Percentiles rank a stretch among this genome's conserved stretches.
phyloP scores from a whole-genome alignment of 2,329 filamentous ascomycete species.

The Talaromyces albobiverticillius region DNA sequence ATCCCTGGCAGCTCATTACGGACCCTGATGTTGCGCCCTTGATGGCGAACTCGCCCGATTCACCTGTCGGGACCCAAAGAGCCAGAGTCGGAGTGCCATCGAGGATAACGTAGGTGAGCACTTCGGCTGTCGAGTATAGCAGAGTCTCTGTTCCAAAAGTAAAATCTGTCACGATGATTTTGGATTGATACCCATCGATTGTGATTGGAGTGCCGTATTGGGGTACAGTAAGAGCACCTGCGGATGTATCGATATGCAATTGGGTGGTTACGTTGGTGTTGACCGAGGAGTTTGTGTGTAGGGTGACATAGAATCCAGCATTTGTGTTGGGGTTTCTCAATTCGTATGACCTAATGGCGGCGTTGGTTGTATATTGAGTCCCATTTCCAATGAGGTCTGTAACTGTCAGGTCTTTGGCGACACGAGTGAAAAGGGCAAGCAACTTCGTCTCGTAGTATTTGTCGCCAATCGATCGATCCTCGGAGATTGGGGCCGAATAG shows the following conservation, averaged over 20 bases:
- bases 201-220: conserved; percentile 48
- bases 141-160: conserved; percentile 47
- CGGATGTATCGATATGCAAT: conserved; percentile 55
- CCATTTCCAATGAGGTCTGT: conserved; percentile 51
- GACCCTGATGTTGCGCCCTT: conserved; percentile 28
- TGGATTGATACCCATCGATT: conserved; percentile 60
- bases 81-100: conserved; percentile 50
- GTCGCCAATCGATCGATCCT: conserved; percentile 55
- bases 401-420: conserved; percentile 56
- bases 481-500: conserved; percentile 61
- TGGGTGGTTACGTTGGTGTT: conserved; percentile 53
- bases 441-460: conserved; percentile 65
- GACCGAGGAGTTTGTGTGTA: conserved; percentile 54
- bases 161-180: conserved; percentile 55
- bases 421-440: conserved; percentile 58
- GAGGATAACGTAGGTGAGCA: conserved; percentile 56
- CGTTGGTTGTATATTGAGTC: conserved; percentile 52
- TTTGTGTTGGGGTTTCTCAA: conserved; percentile 58
- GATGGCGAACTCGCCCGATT: conserved; percentile 42
- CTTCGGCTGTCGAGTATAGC: conserved; percentile 43
- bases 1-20: conserved; percentile 38
- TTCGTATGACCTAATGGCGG: conserved; percentile 53
- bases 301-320: conserved; percentile 58
- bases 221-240: conserved; percentile 54
- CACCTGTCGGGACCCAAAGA: conserved; percentile 37